These are phyloP conservation scores for Saturnispora dispora DNA, from an alignment of 805 yeast species.

Conservation along the genomic window DNA sequence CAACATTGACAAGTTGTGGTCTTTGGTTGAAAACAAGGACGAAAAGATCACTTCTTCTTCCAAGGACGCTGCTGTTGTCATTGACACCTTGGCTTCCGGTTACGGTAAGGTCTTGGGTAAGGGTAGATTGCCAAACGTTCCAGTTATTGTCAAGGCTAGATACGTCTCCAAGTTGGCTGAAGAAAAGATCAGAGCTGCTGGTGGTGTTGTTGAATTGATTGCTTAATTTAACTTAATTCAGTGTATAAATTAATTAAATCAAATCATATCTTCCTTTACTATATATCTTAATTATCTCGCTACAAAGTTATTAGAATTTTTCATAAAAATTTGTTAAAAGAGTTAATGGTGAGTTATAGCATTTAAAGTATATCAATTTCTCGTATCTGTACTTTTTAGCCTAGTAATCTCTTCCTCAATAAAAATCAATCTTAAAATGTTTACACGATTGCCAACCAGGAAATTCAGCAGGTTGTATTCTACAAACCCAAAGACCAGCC, in stretches of 20 bases:
- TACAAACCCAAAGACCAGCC: constrained; percentile 12
- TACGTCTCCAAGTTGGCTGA: constrained; percentile 98
- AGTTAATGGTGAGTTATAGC: not conserved
- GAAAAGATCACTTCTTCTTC: constrained; percentile 80
- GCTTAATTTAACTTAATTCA: constrained; percentile 49
- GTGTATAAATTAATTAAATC: constrained; percentile 3
- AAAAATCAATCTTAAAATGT: not conserved
- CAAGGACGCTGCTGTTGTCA: constrained; percentile 92
- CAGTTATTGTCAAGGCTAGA: constrained; percentile 99
- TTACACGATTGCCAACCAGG: not conserved
- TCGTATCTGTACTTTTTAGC: not conserved
- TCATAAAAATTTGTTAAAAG: not conserved
- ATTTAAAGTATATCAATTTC: not conserved
- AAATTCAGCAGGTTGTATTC: not conserved
- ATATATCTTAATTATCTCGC: constrained; percentile 1
- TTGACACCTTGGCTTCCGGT: constrained; percentile 98
- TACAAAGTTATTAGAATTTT: not conserved
- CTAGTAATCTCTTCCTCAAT: not conserved
- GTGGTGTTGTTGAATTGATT: constrained; percentile 99
- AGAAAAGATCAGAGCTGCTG: constrained; percentile 99
- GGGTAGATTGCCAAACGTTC: constrained; percentile 96
- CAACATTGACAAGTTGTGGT: constrained; percentile 98
- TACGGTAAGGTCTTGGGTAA: constrained; percentile 99
- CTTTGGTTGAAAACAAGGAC: constrained; percentile 92
- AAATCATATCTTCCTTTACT: constrained; percentile 6